These are phyloP conservation scores for Coffea canephora DNA, from an alignment of 257 asterid genomes.

Conservation along the genomic window DNA sequence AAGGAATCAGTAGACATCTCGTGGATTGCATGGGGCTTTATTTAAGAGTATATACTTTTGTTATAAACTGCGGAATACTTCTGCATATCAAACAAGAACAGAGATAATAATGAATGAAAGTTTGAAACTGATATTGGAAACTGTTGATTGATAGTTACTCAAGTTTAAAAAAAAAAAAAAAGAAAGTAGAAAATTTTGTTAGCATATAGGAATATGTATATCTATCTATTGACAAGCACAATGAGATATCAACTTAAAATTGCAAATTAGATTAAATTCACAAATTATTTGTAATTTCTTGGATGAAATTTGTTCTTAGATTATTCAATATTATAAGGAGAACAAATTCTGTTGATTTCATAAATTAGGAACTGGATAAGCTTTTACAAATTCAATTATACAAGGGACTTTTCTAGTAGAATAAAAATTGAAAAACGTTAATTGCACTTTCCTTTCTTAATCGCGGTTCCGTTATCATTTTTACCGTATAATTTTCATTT, in stretches of 20 bases:
- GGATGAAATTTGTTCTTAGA: background rate
- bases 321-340: no score
- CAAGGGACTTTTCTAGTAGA: background rate
- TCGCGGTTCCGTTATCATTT: no score
- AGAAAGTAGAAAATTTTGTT: background rate
- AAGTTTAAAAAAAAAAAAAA: background rate
- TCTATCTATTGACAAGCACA: background rate
- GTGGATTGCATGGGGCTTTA: conserved; percentile 44
- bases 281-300: background rate
- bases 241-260: background rate
- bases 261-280: background rate
- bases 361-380: background rate
- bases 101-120: background rate
- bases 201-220: background rate
- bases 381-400: no score
- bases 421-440: background rate
- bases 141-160: background rate
- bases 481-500: no score
- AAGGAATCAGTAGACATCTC: conserved; percentile 34
- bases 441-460: no score
- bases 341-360: no score
- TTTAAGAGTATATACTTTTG: conserved; percentile 19
- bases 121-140: background rate
- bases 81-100: background rate
- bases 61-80: no score